Base-by-base conservation (phyloP, 345 rosid genomes). In the Viola odorata region DNA sequence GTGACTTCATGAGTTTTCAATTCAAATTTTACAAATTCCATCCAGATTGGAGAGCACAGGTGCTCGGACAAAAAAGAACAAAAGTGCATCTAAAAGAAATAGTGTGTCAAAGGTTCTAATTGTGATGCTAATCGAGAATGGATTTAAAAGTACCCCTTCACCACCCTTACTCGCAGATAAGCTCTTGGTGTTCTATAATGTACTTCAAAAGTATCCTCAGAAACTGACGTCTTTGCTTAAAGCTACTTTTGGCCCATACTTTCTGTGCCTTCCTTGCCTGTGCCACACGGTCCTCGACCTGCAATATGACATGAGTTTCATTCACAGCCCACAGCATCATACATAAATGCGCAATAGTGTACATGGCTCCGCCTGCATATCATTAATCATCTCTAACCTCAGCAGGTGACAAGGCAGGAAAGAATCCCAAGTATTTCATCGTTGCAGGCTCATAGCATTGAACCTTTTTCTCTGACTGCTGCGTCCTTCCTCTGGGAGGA, bases 391-490 rank as follows among this genome's bases (percentile, higher is more conserved):
- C 62, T 63, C 85, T 67, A 75, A 94, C 99, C 96, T 90, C 99
- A 15, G 51, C 49, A 50, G 82, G 67, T 0, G 88, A 82, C 61
- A 90, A 72, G 47, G 96, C 96, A 3, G 91, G 96, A 56, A 78
- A 82, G 68, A 6, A 85, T 78, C 99, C 99, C 73, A 94, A 75
- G 80, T 94, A 94, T 63, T 84, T 94, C 99, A 88, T 90, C 7
- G 99, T 90, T 32, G 99, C 97, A 64, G 99, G 99, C 72, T 94
- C 99, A 55, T 94, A 94, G 73, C 99, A 94, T 64, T 86, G 97
- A 73, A 90, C 96, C 70, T 81, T 94, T 64, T 78, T 83, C 41
- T 94, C 99, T 0, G 85, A 77, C 71, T 86, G 97, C 62, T 83
- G 92, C 8, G 84, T 71, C 81, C 95, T 84, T 66, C 96, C 99